phyloP scores from a whole-genome alignment of 129 eudicot genomes.

The Rutidosis leptorrhynchoides region DNA sequence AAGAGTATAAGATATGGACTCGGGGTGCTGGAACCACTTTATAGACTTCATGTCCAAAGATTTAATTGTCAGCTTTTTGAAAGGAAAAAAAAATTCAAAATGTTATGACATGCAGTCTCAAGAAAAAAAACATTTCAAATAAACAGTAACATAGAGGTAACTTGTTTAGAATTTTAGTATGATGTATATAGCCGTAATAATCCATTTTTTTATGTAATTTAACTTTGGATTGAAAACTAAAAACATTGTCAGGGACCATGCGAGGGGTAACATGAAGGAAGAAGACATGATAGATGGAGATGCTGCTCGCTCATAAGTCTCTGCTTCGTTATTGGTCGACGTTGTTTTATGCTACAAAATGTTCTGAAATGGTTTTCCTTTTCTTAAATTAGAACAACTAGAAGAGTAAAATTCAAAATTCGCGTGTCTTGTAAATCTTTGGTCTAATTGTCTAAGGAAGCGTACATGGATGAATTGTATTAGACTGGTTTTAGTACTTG shows the following conservation, averaged over 20 bases:
- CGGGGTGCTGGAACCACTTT: background rate
- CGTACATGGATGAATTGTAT: conserved; percentile 20
- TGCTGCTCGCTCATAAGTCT: conserved; percentile 28
- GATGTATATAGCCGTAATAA: background rate
- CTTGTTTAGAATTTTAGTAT: conserved; percentile 11
- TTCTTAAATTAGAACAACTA: conserved; percentile 13
- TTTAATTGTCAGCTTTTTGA: background rate
- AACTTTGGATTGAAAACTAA: conserved; percentile 1
- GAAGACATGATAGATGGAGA: conserved; percentile 33
- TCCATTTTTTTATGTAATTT: conserved; percentile 1
- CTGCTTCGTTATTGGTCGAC: background rate
- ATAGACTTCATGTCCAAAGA: background rate
- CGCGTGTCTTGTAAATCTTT: conserved; percentile 27
- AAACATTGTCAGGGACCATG: conserved; percentile 31
- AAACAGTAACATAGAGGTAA: background rate
- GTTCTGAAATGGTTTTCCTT: conserved; percentile 19
- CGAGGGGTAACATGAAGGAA: conserved; percentile 25
- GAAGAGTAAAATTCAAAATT: conserved; percentile 21
- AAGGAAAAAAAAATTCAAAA: background rate
- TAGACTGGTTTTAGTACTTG: conserved; percentile 16
- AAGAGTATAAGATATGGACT: background rate
- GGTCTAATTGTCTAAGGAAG: conserved; percentile 22
- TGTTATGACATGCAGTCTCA: background rate
- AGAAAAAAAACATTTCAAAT: conserved; percentile 2
- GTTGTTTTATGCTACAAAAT: conserved; percentile 16